Percentiles rank a stretch among this genome's conserved stretches.
Conservation (phyloP, 148 eudicot species). For the Cornus controversa region DNA sequence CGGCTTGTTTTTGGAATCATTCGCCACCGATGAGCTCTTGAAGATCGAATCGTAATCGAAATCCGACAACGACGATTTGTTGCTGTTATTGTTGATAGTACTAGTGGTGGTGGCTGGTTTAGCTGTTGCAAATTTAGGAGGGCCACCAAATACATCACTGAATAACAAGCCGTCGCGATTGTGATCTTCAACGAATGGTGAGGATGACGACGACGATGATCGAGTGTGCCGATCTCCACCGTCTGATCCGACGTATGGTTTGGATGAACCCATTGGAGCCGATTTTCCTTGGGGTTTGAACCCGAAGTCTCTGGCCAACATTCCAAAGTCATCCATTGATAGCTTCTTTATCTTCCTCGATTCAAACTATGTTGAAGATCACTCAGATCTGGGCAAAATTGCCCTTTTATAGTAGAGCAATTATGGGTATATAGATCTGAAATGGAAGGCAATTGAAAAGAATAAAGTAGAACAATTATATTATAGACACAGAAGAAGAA, state of each 20-base stretch:
- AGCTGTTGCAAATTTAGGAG: slow-evolving; percentile 18
- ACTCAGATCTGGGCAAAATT: neutral
- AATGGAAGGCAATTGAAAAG: neutral
- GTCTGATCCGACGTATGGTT: slow-evolving; percentile 28
- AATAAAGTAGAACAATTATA: neutral
- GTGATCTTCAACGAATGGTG: slow-evolving; percentile 31
- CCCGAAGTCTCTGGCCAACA: slow-evolving; percentile 59
- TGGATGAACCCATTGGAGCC: slow-evolving; percentile 56
- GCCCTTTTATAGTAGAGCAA: neutral
- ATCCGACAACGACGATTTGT: slow-evolving; percentile 20
- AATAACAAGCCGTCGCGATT: slow-evolving; percentile 18
- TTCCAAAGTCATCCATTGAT: slow-evolving; percentile 65
- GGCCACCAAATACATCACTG: slow-evolving; percentile 35
- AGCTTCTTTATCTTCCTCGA: neutral
- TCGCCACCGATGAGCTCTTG: slow-evolving; percentile 22
- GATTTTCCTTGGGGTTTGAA: slow-evolving; percentile 65
- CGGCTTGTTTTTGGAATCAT: slow-evolving; percentile 32
- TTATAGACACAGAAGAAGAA: neutral
- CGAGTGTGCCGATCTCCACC: slow-evolving; percentile 22
- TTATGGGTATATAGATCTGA: neutral
- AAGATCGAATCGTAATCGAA: slow-evolving; percentile 59
- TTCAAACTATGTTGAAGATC: neutral
- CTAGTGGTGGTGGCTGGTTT: neutral
- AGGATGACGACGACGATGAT: slow-evolving; percentile 16
- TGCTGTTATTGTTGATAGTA: neutral